Evolutionary conservation across 441 rosid species (phyloP).

Genomic region (Erodium moschatum): DNA sequence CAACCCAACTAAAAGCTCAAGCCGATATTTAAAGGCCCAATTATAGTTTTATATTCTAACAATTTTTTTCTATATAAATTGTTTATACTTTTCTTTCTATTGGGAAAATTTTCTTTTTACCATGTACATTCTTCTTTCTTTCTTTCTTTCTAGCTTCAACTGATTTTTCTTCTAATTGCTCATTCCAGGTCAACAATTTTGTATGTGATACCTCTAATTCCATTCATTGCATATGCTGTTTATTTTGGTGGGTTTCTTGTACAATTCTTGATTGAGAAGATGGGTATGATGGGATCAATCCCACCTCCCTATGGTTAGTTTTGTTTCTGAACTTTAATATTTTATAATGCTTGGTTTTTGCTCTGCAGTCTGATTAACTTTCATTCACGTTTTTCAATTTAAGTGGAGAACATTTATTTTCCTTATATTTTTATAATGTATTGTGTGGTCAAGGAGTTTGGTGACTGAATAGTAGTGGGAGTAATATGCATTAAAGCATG

Average conservation of each 20-base stretch:
- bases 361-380: slow-evolving; percentile 3
- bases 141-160: background rate
- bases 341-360: slow-evolving; percentile 4
- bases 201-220: slow-evolving; percentile 60
- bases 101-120: background rate
- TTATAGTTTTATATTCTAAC: no score
- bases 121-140: background rate
- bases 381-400: background rate
- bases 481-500: slow-evolving; percentile 6
- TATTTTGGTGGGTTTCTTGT: slow-evolving; percentile 80
- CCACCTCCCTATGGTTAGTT: slow-evolving; percentile 86
- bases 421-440: background rate
- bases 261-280: slow-evolving; percentile 84
- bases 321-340: slow-evolving; percentile 20
- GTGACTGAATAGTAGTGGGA: background rate
- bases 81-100: background rate
- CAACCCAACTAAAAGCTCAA: no score
- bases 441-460: background rate
- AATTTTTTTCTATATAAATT: background rate
- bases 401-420: background rate
- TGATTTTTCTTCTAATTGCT: slow-evolving; percentile 15
- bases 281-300: slow-evolving; percentile 91
- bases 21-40: no score
- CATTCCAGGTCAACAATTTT: slow-evolving; percentile 60
- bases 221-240: slow-evolving; percentile 55